Conservation (phyloP, 371 early-diverging fungal genomes). For the Rhizopus arrhizus region DNA sequence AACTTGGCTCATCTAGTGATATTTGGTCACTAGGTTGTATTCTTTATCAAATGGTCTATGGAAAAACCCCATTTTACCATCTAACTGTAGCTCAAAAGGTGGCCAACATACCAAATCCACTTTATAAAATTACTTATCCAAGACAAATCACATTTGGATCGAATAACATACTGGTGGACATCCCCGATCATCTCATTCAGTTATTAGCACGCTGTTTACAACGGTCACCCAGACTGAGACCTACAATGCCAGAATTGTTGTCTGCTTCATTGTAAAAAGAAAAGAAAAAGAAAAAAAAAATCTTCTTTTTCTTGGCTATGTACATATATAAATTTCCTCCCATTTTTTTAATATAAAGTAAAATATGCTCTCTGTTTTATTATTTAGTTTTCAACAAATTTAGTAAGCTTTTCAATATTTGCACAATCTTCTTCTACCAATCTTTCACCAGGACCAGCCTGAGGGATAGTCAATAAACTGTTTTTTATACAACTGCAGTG, state of each 20-base stretch:
- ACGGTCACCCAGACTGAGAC: conserved; percentile 6
- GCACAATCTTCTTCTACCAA: conserved; percentile 58
- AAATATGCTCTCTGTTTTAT: neutral
- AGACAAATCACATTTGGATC: conserved; percentile 14
- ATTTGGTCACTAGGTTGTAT: conserved; percentile 99
- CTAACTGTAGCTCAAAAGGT: conserved; percentile 69
- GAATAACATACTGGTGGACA: neutral
- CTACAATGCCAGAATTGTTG: conserved; percentile 8
- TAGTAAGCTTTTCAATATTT: conserved; percentile 41
- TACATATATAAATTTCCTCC: too few relatives aligned
- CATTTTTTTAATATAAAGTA: too few relatives aligned
- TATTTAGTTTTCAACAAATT: conserved; percentile 35
- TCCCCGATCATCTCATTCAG: neutral
- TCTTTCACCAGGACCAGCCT: conserved; percentile 33
- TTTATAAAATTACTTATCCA: conserved; percentile 63
- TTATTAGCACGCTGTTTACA: conserved; percentile 5
- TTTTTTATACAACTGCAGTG: neutral
- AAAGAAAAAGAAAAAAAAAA: neutral
- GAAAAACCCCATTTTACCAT: conserved; percentile 84
- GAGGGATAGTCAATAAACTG: neutral
- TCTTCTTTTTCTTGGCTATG: neutral
- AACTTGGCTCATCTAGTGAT: conserved; percentile 80
- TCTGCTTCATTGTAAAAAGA: neutral
- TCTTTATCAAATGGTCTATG: conserved; percentile 95
- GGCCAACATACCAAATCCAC: conserved; percentile 69